Evolutionary conservation across 345 rosid species (phyloP), one percentile per base, ranked within the genome.

Genomic region (Dimocarpus longan): DNA sequence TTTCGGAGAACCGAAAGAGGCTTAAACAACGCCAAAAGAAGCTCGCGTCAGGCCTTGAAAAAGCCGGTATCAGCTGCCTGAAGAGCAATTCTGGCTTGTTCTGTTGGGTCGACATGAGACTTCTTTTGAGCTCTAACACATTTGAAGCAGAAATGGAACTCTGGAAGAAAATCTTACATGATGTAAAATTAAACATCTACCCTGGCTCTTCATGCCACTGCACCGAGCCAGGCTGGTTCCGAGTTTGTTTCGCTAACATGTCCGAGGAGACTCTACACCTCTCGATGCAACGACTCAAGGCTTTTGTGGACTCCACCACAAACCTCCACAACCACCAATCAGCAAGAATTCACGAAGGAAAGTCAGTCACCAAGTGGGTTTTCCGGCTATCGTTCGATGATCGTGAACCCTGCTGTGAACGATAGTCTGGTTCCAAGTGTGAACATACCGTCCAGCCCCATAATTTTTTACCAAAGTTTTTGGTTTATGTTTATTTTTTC

Each of bases 21-120:
- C 89, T 93, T 24, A 83, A 73, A 56, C 79, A 86, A 7, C 75
- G 95, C 42, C 93, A 89, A 13, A 86, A 67, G 26, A 74, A 79
- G 66, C 87, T 93, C 0, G 89, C 88, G 16, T 87, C 90, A 4
- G 97, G 97, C 42, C 91, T 93, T 37, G 88, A 87, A 84, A 83
- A 86, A 7, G 85, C 91, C 5, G 92, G 93, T 50, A 87, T 93
- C 18, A 79, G 90, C 59, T 87, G 84, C 75, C 70, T 93, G 0
- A 74, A 92, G 75, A 91, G 93, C 86, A 91, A 89, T 76, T 92
- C 97, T 1, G 93, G 97, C 11, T 85, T 93, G 84, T 91, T 91
- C 76, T 90, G 93, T 71, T 93, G 97, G 97, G 97, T 93, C 68
- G 90, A 93, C 86, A 93, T 93, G 95, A 86, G 89, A 71, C 92